Evolutionary conservation across 2,329 filamentous ascomycete genomes (phyloP), one percentile per base, ranked within the genome.

Genomic region (Penicillium sclerotigenum): DNA sequence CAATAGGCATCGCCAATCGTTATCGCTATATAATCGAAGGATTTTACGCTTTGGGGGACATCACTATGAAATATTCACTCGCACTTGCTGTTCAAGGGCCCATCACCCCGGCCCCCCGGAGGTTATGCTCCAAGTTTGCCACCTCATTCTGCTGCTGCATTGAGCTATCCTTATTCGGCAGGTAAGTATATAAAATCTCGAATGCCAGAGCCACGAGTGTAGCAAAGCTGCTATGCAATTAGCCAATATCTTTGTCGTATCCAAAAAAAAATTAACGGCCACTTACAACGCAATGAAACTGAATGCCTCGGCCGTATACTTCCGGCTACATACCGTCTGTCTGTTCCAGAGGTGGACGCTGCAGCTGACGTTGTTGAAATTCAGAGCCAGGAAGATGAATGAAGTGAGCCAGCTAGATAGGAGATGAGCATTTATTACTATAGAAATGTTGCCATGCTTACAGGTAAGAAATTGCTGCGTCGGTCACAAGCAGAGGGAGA

Each of bases 221-320:
- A 34, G 24, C 36, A 18, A 54, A 43, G 37, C 52, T 54, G 16
- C 8, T 4, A 9, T 14, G 8, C 7, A 6, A 22, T 52, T 7
- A 45, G 49, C 31, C 3, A 18, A 8, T 20, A 20, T 20, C 13
- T 20, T 18, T 9, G 33, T 14, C 8, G 29, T 22, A 1, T 18
- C 20, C 22, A 10, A 29, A 26, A 3, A 0, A 13, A 26, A n/a
- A n/a, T n/a, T n/a, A n/a, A n/a, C n/a, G 5, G n/a, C 4, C n/a
- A 51, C 57, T 52, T 37, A 62, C 60, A 65, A 65, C 13, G 62
- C 58, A 40, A 64, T 65, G 28, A 64, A 64, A 28, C 54, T 59
- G 33, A 65, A 65, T 24, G 61, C 56, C 29, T 65, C 61, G 0
- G 58, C 59, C 2, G 61, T 31, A 43, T 65, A 64, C 48, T 65